phyloP scores from a whole-genome alignment of 2,329 filamentous ascomycete genomes.

The Monascus ruber region DNA sequence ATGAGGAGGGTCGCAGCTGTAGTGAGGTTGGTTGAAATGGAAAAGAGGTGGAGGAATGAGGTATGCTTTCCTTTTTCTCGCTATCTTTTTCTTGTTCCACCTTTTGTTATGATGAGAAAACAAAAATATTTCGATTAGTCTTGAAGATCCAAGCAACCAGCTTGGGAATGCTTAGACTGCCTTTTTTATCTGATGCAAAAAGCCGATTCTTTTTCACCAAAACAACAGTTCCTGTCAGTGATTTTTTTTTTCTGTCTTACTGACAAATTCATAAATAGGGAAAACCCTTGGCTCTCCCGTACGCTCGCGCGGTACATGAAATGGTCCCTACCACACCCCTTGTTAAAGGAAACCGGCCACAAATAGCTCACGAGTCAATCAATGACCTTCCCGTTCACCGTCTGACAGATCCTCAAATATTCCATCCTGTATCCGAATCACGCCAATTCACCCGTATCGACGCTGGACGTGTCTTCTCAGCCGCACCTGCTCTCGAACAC shows the following conservation, averaged over 20 bases:
- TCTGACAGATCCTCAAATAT: conserved; percentile 44
- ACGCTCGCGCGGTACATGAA: conserved; percentile 59
- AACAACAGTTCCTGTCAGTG: neutral
- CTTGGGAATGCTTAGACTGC: conserved; percentile 54
- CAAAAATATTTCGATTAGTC: conserved; percentile 91
- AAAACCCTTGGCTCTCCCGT: conserved; percentile 64
- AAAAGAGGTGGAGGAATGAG: conserved; percentile 64
- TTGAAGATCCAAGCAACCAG: conserved; percentile 66
- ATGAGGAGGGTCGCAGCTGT: conserved; percentile 77
- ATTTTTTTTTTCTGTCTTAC: neutral
- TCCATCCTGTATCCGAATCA: conserved; percentile 53
- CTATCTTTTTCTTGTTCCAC: conserved; percentile 2
- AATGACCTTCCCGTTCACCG: conserved; percentile 53
- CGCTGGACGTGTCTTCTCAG: conserved; percentile 49
- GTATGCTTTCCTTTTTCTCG: conserved; percentile 44
- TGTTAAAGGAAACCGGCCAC: conserved; percentile 23
- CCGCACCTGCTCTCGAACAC: conserved; percentile 27
- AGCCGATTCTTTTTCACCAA: conserved; percentile 37
- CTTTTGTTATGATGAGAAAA: conserved; percentile 53
- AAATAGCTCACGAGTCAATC: conserved; percentile 46
- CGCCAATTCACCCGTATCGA: conserved; percentile 55
- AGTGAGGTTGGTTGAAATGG: conserved; percentile 72
- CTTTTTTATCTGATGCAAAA: conserved; percentile 38
- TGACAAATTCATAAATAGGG: conserved; percentile 40
- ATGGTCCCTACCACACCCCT: conserved; percentile 67